Conservation (phyloP, 108 stramenopile genomes). For the Nannochloropsis granulata region DNA sequence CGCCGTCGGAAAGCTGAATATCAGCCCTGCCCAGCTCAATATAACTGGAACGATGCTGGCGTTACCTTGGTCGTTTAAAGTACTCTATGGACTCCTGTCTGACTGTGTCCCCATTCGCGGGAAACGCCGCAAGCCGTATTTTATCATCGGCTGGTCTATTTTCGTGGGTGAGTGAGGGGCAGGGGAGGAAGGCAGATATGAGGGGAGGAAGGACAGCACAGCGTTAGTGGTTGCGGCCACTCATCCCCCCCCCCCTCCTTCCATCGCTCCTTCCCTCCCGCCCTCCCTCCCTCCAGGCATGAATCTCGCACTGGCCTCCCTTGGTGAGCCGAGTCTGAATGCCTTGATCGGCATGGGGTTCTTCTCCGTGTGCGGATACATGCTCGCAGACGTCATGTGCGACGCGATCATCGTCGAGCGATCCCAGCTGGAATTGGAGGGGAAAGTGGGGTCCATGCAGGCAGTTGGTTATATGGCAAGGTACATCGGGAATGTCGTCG, state of each 20-base stretch:
- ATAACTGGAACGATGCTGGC: slow-evolving; percentile 21
- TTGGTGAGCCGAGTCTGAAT: not conserved
- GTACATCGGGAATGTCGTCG: slow-evolving; percentile 43
- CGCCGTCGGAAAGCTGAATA: slow-evolving; percentile 23
- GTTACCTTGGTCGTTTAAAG: slow-evolving; percentile 41
- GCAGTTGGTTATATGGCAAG: slow-evolving; percentile 43
- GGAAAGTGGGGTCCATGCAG: slow-evolving; percentile 45
- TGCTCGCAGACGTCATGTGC: slow-evolving; percentile 52
- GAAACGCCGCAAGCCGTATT: slow-evolving; percentile 48
- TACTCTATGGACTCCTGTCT: slow-evolving; percentile 45
- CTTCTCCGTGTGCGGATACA: slow-evolving; percentile 30
- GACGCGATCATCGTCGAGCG: slow-evolving; percentile 53
- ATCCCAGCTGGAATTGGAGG: slow-evolving; percentile 41
- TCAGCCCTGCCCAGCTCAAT: slow-evolving; percentile 27
- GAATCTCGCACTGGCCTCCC: not conserved
- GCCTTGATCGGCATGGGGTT: not conserved
- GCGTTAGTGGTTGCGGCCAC: no score
- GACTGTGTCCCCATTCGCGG: slow-evolving; percentile 48
- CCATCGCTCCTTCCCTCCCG: no score
- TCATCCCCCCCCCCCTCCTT: no score
- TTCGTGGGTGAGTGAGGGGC: slow-evolving; percentile 6
- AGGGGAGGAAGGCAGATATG: no score
- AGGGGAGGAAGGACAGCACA: no score
- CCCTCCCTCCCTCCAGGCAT: not conserved
- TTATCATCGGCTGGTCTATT: slow-evolving; percentile 42